Evolutionary conservation across 2,329 filamentous ascomycete genomes (phyloP).

Genomic region (Ophiostoma pallidulum): DNA sequence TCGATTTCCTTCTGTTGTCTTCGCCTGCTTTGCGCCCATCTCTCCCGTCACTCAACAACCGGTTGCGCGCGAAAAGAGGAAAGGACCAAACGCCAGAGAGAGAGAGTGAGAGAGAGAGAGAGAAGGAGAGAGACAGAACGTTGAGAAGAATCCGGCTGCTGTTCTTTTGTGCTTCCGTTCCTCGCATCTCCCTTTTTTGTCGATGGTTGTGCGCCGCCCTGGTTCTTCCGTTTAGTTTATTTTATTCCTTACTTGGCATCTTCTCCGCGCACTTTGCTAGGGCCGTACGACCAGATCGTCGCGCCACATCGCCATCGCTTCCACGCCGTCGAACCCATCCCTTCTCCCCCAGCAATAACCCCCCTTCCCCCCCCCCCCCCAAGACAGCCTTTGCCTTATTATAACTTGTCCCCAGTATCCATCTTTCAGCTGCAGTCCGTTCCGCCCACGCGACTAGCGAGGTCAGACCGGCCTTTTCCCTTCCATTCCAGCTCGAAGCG

Average conservation of each 20-base stretch:
- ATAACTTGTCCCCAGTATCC: background rate
- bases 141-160: background rate
- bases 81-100: too few species aligned
- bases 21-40: background rate
- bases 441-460: background rate
- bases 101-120: background rate
- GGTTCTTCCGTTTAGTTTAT: too few species aligned
- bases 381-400: background rate
- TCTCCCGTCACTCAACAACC: too few species aligned
- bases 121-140: too few species aligned
- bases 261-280: background rate
- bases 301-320: conserved; percentile 4
- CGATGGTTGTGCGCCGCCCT: too few species aligned
- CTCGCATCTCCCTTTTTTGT: background rate
- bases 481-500: conserved; percentile 2
- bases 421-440: background rate
- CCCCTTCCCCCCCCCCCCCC: background rate
- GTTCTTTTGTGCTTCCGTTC: background rate
- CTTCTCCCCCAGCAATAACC: background rate
- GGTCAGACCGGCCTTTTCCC: background rate
- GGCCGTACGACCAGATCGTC: conserved; percentile 2
- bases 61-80: too few species aligned
- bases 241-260: conserved; percentile 4
- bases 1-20: background rate
- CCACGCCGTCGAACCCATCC: background rate